Evolutionary conservation across 441 rosid genomes (phyloP), one percentile per base, ranked within the genome.

Genomic region (Capsella rubella): DNA sequence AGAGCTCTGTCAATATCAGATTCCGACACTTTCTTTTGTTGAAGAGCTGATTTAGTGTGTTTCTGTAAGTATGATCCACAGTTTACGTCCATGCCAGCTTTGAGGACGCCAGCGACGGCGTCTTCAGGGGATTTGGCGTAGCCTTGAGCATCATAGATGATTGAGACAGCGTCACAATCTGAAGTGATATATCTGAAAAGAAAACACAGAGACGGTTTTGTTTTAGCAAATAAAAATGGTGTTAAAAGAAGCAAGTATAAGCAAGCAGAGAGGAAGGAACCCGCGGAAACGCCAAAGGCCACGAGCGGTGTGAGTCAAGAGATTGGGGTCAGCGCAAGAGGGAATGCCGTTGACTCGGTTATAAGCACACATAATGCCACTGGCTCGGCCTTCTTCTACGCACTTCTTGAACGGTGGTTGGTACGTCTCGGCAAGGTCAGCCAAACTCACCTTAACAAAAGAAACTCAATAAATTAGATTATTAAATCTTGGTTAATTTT

Each of bases 81-180:
- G 77, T 92, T 79, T 73, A 92, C 83, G 74, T 94, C 99, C 97
- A 94, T 90, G 82, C 99, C 97, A 5, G 99, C 97, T 79, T 82
- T 87, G 64, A 92, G 95, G 42, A 86, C 97, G 75, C 83, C 89
- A 12, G 77, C 94, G 0, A 87, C 89, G 1, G 95, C 97, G 68
- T 94, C 97, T 78, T 90, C 97, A 0, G 95, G 97, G 29, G 83
- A 8, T 67, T 89, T 89, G 14, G 87, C 87, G 53, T 87, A 94
- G 63, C 86, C 85, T 78, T 89, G 90, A 6, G 42, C 80, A 10
- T 86, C 86, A 47, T 86, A 60, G 50, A 92, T 87, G 75, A 92
- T 79, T 5, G 86, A 76, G 15, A 92, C 97, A 0, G 99, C 97
- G 69, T 92, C 96, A 58, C 97, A 95, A 70, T 92, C 97, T 1